These are phyloP conservation scores for Favolaschia claudopus DNA, from an alignment of 768 basidiomycete species.

Conservation along the genomic window DNA sequence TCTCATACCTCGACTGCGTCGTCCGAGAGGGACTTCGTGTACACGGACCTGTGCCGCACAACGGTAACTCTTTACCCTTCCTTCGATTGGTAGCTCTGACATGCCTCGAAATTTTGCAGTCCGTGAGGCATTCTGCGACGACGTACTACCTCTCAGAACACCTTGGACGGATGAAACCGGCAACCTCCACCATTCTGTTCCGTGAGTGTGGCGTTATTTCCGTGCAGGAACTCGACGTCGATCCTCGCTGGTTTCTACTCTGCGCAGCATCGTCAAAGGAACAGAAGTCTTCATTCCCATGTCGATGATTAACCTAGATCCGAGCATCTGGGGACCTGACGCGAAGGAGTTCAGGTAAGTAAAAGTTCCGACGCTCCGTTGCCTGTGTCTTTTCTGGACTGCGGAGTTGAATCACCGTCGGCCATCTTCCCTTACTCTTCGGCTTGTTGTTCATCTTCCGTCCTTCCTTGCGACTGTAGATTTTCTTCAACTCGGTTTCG, in stretches of 20 bases:
- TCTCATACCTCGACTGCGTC: conserved; percentile 69
- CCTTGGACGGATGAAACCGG: conserved; percentile 42
- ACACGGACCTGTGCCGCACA: neutral
- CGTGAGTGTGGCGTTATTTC: neutral
- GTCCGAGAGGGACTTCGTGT: conserved; percentile 8
- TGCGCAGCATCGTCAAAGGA: conserved; percentile 8
- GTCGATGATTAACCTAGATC: conserved; percentile 42
- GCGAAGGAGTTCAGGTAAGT: conserved; percentile 50
- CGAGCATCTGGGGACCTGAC: conserved; percentile 53
- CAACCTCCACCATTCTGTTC: conserved; percentile 30
- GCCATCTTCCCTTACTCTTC: no score
- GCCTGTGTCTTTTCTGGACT: no score
- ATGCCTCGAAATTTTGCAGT: neutral
- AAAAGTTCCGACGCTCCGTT: neutral
- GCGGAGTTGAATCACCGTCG: no score
- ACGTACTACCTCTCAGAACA: conserved; percentile 41
- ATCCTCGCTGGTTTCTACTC: neutral
- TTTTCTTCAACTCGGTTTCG: no score
- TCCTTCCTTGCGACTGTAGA: no score
- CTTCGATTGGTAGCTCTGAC: no score
- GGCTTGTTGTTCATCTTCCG: neutral
- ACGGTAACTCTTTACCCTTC: neutral
- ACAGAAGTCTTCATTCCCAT: conserved; percentile 1
- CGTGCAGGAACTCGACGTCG: neutral
- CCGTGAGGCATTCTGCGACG: conserved; percentile 40